These are phyloP conservation scores for Lophium mytilinum DNA, from an alignment of 495 filamentous ascomycete genomes.

Conservation along the genomic window DNA sequence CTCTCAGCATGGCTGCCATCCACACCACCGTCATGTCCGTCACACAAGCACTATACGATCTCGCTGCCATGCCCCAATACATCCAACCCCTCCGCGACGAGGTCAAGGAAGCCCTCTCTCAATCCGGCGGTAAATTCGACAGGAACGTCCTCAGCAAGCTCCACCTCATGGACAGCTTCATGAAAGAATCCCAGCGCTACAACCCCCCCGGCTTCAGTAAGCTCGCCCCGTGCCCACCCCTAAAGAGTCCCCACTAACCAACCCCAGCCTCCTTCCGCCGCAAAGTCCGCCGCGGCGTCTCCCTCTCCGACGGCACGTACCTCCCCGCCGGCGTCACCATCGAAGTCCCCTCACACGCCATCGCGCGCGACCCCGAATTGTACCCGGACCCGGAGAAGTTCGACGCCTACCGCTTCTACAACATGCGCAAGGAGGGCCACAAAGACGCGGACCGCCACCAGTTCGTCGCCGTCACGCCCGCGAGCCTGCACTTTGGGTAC, in stretches of 20 bases:
- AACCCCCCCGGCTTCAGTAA: slow-evolving; percentile 24
- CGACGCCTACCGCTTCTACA: slow-evolving; percentile 20
- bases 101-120: slow-evolving; percentile 34
- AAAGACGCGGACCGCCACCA: not conserved
- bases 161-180: slow-evolving; percentile 48
- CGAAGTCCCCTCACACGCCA: slow-evolving; percentile 14
- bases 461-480: not conserved
- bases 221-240: not conserved
- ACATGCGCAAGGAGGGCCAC: slow-evolving; percentile 3
- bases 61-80: slow-evolving; percentile 41
- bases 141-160: slow-evolving; percentile 38
- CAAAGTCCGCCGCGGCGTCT: slow-evolving; percentile 21
- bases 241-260: not conserved
- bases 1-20: slow-evolving; percentile 24
- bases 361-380: slow-evolving; percentile 9
- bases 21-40: slow-evolving; percentile 19
- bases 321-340: slow-evolving; percentile 15
- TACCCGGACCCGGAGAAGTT: slow-evolving; percentile 15
- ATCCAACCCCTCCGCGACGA: slow-evolving; percentile 46
- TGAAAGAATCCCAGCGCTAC: slow-evolving; percentile 45
- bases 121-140: slow-evolving; percentile 26
- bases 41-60: slow-evolving; percentile 32
- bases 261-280: slow-evolving; percentile 18
- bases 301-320: slow-evolving; percentile 21
- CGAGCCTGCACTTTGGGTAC: slow-evolving; percentile 1